phyloP scores from a whole-genome alignment of 768 basidiomycete genomes.

The Suillus placidus region DNA sequence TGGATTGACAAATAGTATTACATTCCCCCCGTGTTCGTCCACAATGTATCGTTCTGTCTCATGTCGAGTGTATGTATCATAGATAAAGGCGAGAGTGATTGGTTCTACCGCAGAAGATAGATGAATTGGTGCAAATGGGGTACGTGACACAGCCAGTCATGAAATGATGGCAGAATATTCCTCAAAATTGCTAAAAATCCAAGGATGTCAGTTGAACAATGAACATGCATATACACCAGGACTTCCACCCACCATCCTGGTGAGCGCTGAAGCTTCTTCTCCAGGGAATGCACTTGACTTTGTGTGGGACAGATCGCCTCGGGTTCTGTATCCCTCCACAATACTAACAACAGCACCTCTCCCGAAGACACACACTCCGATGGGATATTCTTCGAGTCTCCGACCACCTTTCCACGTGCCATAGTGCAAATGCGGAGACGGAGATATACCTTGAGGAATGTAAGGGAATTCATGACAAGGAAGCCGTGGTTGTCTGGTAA shows the following conservation, averaged over 20 bases:
- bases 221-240: background rate
- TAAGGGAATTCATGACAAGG: background rate
- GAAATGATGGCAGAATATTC: background rate
- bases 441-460: background rate
- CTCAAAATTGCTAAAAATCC: background rate
- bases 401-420: background rate
- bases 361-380: background rate
- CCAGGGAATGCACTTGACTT: background rate
- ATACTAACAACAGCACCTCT: background rate
- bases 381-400: background rate
- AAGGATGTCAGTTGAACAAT: background rate
- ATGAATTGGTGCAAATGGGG: background rate
- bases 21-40: too few relatives aligned
- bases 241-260: conserved; percentile 2
- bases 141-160: background rate
- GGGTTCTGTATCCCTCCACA: background rate
- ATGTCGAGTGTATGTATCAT: background rate
- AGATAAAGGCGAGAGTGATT: background rate
- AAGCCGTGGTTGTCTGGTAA: background rate
- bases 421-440: background rate
- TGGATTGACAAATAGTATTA: too few relatives aligned
- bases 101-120: background rate
- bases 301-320: background rate
- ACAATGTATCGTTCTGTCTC: background rate
- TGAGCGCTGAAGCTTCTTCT: conserved; percentile 2